Evolutionary conservation across 1,284 basidiomycete genomes (phyloP).

Genomic region (Boletus nobilissimus): DNA sequence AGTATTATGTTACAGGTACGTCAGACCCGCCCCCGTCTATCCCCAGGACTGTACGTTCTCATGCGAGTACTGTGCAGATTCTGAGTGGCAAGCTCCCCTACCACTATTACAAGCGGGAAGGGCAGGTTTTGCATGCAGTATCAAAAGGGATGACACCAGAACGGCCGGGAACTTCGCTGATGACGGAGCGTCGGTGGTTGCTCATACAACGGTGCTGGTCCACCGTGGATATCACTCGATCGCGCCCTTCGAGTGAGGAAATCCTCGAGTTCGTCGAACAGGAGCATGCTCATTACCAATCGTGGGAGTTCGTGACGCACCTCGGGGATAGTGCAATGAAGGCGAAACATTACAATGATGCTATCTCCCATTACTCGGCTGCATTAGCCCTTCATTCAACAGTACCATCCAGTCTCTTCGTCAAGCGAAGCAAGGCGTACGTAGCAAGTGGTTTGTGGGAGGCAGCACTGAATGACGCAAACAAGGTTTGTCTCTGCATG

Average conservation of each 20-base stretch:
- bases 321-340: too few species aligned
- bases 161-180: slow-evolving; percentile 3
- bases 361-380: too few species aligned
- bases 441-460: too few species aligned
- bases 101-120: slow-evolving; percentile 23
- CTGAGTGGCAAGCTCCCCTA: slow-evolving; percentile 25
- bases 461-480: too few species aligned
- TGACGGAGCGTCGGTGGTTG: slow-evolving; percentile 18
- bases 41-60: too few species aligned
- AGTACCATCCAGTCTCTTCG: too few species aligned
- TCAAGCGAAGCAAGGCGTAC: too few species aligned
- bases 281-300: background rate
- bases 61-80: background rate
- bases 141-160: slow-evolving; percentile 18
- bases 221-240: background rate
- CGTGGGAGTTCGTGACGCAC: too few species aligned
- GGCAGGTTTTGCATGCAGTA: slow-evolving; percentile 24
- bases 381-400: too few species aligned
- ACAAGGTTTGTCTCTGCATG: too few species aligned
- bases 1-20: slow-evolving; percentile 35
- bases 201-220: slow-evolving; percentile 27
- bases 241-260: slow-evolving; percentile 18
- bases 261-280: slow-evolving; percentile 9
- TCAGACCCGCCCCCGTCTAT: background rate
- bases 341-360: too few species aligned